phyloP scores from a whole-genome alignment of 208 protist genomes.

The Trypanosomatidae sp. region DNA sequence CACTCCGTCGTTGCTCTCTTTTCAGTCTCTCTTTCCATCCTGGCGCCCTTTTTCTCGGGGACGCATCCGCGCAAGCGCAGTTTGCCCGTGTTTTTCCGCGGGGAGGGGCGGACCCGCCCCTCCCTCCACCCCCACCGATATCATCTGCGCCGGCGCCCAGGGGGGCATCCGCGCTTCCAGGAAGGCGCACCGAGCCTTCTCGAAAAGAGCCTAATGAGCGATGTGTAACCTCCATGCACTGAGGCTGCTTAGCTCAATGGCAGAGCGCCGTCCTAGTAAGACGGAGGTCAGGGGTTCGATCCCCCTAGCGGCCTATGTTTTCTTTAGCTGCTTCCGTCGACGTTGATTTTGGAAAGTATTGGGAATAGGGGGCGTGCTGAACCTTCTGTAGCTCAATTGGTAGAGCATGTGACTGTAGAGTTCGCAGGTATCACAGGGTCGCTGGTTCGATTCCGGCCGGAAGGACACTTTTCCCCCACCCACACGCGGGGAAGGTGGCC shows the following conservation, averaged over 20 bases:
- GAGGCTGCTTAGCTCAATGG: slow-evolving; percentile 91
- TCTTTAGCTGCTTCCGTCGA: neutral
- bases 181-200: too few relatives aligned
- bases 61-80: too few relatives aligned
- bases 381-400: slow-evolving; percentile 67
- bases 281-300: slow-evolving; percentile 90
- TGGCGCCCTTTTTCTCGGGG: too few relatives aligned
- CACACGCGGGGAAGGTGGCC: neutral
- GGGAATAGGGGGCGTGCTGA: neutral
- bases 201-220: too few relatives aligned
- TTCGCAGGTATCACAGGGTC: slow-evolving; percentile 59
- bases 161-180: too few relatives aligned
- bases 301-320: slow-evolving; percentile 78
- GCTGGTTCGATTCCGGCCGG: slow-evolving; percentile 69
- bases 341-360: neutral
- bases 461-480: slow-evolving; percentile 29
- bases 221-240: too few relatives aligned
- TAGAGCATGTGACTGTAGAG: slow-evolving; percentile 69
- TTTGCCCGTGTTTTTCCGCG: too few relatives aligned
- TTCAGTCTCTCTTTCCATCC: too few relatives aligned
- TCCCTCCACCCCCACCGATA: neutral
- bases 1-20: too few relatives aligned
- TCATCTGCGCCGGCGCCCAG: neutral
- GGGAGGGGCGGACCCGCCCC: neutral
- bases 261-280: slow-evolving; percentile 92